Evolutionary conservation across 2,329 filamentous ascomycete genomes (phyloP), one percentile per base, ranked within the genome.

Genomic region (Penicillium capsulatum): DNA sequence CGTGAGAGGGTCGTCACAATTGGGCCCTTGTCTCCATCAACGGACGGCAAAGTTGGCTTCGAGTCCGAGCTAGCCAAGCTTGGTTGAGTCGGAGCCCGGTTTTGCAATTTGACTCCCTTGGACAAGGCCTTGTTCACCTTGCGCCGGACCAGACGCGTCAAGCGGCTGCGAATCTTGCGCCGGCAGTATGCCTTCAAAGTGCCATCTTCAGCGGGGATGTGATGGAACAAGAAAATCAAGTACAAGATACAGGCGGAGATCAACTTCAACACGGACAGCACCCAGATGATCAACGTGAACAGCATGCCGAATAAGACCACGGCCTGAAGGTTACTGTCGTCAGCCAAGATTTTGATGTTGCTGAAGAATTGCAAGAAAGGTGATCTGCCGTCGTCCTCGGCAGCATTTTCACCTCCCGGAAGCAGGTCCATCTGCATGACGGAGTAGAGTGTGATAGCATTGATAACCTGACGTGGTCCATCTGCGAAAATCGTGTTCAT

Each of bases 111-210:
- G 38, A 80, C 81, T 37, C 92, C 84, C 54, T 89, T 88, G 36
- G 83, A 84, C 17, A 97, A 69, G 0, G 89, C 91, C 63, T 88
- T 90, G 67, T 92, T 88, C 55, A 95, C 86, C 68, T 92, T 96
- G 55, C 74, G 77, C 38, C 81, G 81, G 3, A 97, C 90, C 50
- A 97, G 92, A 52, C 81, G 81, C 58, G 84, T 84, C 51, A 98
- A 74, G 51, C 89, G 76, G 55, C 80, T 83, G 67, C 94, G 94
- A 61, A 95, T 83, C 70, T 97, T 97, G 31, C 89, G 83, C 46
- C 86, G 84, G 62, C 92, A 97, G 68, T 94, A 98, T 17, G 82
- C 81, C 4, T 80, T 80, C 19, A 98, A 74, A 6, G 85, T 83
- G 4, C 88, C 87, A 57, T 96, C 89, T 8, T 80, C 73, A 24